Evolutionary conservation across 2,329 filamentous ascomycete genomes (phyloP).

Genomic region (Byssothecium circinans): DNA sequence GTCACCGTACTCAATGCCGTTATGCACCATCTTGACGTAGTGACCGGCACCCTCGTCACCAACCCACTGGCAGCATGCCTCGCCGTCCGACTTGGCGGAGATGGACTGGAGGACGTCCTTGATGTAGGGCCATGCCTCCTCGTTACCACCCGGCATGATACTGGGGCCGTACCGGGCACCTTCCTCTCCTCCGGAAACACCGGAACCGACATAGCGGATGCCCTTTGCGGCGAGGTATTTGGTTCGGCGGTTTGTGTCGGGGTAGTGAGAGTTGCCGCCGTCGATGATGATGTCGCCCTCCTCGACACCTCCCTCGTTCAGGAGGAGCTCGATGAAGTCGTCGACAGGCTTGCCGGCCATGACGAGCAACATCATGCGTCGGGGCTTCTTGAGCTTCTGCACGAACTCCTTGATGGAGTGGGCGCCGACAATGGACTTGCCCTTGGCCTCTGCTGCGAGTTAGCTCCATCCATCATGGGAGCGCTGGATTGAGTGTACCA

Average conservation of each 20-base stretch:
- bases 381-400: conserved; percentile 94
- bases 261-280: conserved; percentile 98
- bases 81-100: conserved; percentile 93
- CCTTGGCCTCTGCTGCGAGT: conserved; percentile 52
- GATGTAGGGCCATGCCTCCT: conserved; percentile 96
- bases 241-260: conserved; percentile 96
- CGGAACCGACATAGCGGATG: conserved; percentile 92
- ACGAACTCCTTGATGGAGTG: conserved; percentile 94
- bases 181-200: conserved; percentile 99
- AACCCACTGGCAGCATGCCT: conserved; percentile 99
- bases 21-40: conserved; percentile 99
- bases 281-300: conserved; percentile 96
- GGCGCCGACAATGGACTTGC: conserved; percentile 93
- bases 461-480: conserved; percentile 14
- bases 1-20: conserved; percentile 99
- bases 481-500: conserved; percentile 51
- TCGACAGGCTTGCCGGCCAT: conserved; percentile 98
- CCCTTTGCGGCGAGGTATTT: conserved; percentile 84
- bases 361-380: conserved; percentile 97
- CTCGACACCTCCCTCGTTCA: conserved; percentile 53
- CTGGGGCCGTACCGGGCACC: conserved; percentile 96
- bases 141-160: conserved; percentile 98
- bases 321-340: conserved; percentile 95
- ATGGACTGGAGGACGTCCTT: conserved; percentile 99
- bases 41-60: conserved; percentile 99